Base-by-base conservation (phyloP, 208 protist species). In the Crithidia mellificae region DNA sequence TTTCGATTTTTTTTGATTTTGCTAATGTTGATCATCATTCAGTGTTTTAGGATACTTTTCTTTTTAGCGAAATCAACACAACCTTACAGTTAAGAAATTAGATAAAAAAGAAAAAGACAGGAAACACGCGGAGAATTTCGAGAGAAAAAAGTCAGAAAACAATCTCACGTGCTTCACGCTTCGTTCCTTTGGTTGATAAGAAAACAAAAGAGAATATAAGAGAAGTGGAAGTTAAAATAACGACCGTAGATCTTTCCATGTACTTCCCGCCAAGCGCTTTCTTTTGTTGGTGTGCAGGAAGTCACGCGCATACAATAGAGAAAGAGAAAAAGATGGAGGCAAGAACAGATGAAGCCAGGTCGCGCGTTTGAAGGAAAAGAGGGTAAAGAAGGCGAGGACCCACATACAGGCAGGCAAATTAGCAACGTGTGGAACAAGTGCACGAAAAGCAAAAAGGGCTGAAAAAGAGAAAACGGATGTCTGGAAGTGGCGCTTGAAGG, bases 11-110 rank as follows among this genome's bases (percentile, higher is more conserved):
- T 51, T 59, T 58, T 59, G 56, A 15, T 47, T 46, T 15, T 24
- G 32, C 36, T 22, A 36, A 20, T 36, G 55, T 50, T 62, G 55
- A 62, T 50, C n/a, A 29, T 53, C n/a, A 1, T 63, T 0, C 8
- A n/a, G 8, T 19, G 15, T 20, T 15, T 17, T 46, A 19, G 19
- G n/a, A n/a, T n/a, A n/a, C n/a, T 68, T n/a, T 46, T 20, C n/a
- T 58, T 50, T 69, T 69, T 62, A 58, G 30, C 25, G 43, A 32
- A 47, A 41, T 46, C 47, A 36, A 61, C 57, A 39, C 19, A 24
- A 39, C 44, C 22, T 38, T 63, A 53, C 14, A 29, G 0, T 62
- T 62, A 62, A 62, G 7, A 63, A 11, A 39, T 63, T 63, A 53
- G n/a, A n/a, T n/a, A n/a, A 6, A 63, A 63, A 63, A 43, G n/a